Base-by-base conservation (phyloP, 176 grass and related monocot species). In the Echinochloa phyllopogon region DNA sequence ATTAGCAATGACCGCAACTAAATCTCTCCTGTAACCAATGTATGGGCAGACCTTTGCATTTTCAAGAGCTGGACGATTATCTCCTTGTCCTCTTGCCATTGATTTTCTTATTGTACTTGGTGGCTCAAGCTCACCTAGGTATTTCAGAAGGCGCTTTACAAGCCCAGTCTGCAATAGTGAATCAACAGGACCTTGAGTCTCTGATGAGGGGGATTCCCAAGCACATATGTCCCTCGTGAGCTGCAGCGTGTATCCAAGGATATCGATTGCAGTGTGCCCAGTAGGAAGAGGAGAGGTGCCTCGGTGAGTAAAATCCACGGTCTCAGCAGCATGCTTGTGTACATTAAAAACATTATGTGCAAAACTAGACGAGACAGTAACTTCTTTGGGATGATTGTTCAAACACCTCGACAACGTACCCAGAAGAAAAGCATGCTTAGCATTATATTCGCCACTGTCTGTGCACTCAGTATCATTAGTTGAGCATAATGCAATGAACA, bases 221-320 rank as follows among this genome's bases (percentile, higher is more conserved):
- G 86, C 93, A 91, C 87, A 94, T 52, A 94, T 91, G 87, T 98
- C 93, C 73, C 90, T 98, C 74, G 96, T 82, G 53, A 98, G 90
- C 59, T 83, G 63, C 45, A 98, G 84, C 0, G 93, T 92, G 69
- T 92, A 98, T 69, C 96, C 96, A 76, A 98, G 77, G 20, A 90
- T 65, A 90, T 98, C 89, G n/a, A 89, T 76, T 83, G 20, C 86
- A 78, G 87, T 82, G 62, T 8, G 60, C 71, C 86, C 89, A 56
- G 91, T 95, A 58, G 96, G 93, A 84, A 95, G 70, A 37, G 82
- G 68, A 81, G 83, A 87, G 60, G 52, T 74, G 49, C 72, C 83
- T 56, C 58, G 89, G 66, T 48, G 79, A 81, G 77, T 78, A 80
- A 94, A 94, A 89, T 98, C 84, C 75, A 98, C 69, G 70, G 44